Evolutionary conservation across 306 rosid species (phyloP).

Genomic region (Cercis canadensis): DNA sequence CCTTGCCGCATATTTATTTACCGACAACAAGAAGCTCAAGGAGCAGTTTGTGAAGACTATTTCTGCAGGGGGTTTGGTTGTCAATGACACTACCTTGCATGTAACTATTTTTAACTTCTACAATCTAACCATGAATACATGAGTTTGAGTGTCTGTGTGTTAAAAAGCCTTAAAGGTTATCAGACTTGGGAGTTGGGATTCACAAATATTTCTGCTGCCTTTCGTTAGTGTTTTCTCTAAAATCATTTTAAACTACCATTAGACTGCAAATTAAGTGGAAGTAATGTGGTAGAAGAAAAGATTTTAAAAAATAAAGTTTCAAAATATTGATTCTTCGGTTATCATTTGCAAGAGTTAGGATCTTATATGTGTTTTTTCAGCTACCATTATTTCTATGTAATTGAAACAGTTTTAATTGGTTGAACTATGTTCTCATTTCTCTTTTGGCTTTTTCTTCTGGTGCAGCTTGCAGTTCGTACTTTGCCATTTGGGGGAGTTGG

Average conservation of each 20-base stretch:
- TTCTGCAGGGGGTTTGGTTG: slow-evolving; percentile 89
- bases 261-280: too few relatives aligned
- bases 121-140: slow-evolving; percentile 8
- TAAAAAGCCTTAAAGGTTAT: not conserved
- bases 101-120: slow-evolving; percentile 51
- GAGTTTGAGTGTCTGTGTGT: slow-evolving; percentile 22
- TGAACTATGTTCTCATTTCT: slow-evolving; percentile 22
- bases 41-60: slow-evolving; percentile 65
- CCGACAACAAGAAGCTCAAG: slow-evolving; percentile 77
- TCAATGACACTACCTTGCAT: slow-evolving; percentile 85
- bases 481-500: slow-evolving; percentile 99
- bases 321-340: not conserved
- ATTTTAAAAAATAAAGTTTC: not conserved
- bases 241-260: too few relatives aligned
- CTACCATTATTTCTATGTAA: not conserved
- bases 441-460: slow-evolving; percentile 16
- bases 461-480: slow-evolving; percentile 77
- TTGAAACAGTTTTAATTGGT: too few relatives aligned
- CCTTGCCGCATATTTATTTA: slow-evolving; percentile 95
- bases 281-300: not conserved
- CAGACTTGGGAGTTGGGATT: not conserved
- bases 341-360: not conserved
- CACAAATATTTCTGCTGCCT: not conserved
- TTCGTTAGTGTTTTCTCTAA: too few relatives aligned
- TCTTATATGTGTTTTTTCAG: slow-evolving; percentile 4